Base-by-base conservation (phyloP, 352 stramenopile genomes). In the Globisporangium heterothallicum region DNA sequence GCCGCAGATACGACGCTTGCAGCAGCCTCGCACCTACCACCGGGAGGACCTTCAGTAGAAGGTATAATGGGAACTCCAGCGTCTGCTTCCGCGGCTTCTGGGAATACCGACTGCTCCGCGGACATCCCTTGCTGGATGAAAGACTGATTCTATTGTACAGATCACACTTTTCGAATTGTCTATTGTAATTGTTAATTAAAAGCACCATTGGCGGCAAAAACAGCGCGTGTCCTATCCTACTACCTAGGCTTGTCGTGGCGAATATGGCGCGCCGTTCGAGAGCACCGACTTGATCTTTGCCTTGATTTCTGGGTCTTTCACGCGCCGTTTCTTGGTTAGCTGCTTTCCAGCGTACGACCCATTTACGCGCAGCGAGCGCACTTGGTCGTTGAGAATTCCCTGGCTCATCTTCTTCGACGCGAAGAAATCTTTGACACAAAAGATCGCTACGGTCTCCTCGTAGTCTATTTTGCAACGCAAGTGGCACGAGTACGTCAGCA, bases 371-470 rank as follows among this genome's bases (percentile, higher is more conserved):
- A 74, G 57, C 7, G 72, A 66, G 9, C 81, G 77, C 30, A 66
- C 76, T 56, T 92, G 78, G 58, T 92, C 78, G 42, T 92, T 92
- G 45, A 92, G 51, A 29, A 89, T 67, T 36, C 72, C 59, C 46
- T 89, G 81, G 27, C 76, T 86, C 42, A 92, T 55, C 45, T 85
- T 83, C 46, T 84, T 87, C 42, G 66, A 71, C 38, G 71, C 56
- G 52, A 88, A 89, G 40, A 89, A 89, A 58, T 92, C 81, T 9
- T 59, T 52, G 35, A 84, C 59, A 46, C 78, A 88, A 50, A 92
- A 92, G 32, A 92, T 64, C 35, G 76, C 84, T 30, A 92, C 78
- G 0, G 81, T 92, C 57, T 92, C 81, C 18, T 72, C 71, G 34
- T 89, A 89, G 49, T 89, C 81, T 92, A 27, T 42, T 21, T 6